Conservation (phyloP, 176 grass and related monocot species). For the Triticum aestivum region DNA sequence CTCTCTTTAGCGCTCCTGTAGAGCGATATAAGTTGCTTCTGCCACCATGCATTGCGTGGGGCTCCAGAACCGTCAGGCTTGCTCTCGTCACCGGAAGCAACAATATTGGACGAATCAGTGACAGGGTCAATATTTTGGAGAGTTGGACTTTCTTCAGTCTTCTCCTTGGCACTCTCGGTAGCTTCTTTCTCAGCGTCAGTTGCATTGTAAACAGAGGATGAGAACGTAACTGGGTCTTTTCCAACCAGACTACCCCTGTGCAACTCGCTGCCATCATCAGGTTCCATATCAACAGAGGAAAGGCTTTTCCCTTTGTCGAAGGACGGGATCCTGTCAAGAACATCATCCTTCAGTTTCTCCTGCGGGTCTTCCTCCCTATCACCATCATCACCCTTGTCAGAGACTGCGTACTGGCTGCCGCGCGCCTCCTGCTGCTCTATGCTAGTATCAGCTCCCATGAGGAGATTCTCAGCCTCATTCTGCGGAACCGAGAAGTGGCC, state of each 20-base stretch:
- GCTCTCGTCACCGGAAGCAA: conserved; percentile 30
- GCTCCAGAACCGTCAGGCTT: conserved; percentile 27
- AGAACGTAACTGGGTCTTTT: conserved; percentile 10
- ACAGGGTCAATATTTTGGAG: conserved; percentile 7
- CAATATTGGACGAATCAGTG: conserved; percentile 3
- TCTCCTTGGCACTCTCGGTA: background rate
- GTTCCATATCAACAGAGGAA: conserved; percentile 30
- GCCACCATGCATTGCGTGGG: conserved; percentile 50
- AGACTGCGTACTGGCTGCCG: conserved; percentile 15
- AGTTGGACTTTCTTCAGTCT: background rate
- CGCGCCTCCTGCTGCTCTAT: conserved; percentile 32
- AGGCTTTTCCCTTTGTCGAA: conserved; percentile 42
- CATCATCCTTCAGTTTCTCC: conserved; percentile 27
- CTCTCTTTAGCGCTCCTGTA: conserved; percentile 64
- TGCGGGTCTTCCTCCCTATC: background rate
- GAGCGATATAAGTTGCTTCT: conserved; percentile 48
- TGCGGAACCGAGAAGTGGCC: conserved; percentile 59
- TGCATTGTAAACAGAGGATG: conserved; percentile 19
- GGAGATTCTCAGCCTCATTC: conserved; percentile 42
- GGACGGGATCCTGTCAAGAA: conserved; percentile 13
- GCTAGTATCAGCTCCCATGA: conserved; percentile 14
- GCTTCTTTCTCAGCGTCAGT: conserved; percentile 23
- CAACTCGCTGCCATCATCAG: conserved; percentile 11
- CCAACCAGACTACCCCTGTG: background rate
- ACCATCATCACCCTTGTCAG: background rate